These are phyloP conservation scores for Arabis alpina DNA, from an alignment of 345 rosid genomes.

Conservation along the genomic window DNA sequence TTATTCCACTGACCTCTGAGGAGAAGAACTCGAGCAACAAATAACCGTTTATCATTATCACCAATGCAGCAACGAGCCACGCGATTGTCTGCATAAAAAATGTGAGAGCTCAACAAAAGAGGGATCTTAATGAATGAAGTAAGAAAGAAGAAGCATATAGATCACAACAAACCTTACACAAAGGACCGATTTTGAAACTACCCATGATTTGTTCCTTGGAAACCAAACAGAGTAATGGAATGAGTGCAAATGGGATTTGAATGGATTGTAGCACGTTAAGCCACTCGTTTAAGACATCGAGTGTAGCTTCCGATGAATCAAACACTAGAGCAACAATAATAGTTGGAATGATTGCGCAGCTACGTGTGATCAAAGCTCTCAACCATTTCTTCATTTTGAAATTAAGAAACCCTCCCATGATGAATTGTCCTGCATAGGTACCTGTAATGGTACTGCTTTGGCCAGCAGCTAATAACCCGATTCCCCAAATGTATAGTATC, in stretches of 20 bases:
- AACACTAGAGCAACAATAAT: slow-evolving; percentile 79
- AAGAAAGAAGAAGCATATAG: not conserved
- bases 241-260: slow-evolving; percentile 91
- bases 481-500: slow-evolving; percentile 88
- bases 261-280: slow-evolving; percentile 85
- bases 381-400: slow-evolving; percentile 90
- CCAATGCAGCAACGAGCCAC: slow-evolving; percentile 82
- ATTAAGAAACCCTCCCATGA: slow-evolving; percentile 95
- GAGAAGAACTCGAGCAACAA: slow-evolving; percentile 78
- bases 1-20: slow-evolving; percentile 57
- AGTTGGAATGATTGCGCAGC: slow-evolving; percentile 85
- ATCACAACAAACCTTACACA: slow-evolving; percentile 64
- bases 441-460: slow-evolving; percentile 96
- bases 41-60: slow-evolving; percentile 87
- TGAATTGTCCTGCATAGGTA: slow-evolving; percentile 93
- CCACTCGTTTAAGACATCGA: slow-evolving; percentile 87
- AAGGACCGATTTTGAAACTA: slow-evolving; percentile 71
- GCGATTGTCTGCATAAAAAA: slow-evolving; percentile 55
- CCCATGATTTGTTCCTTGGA: slow-evolving; percentile 91
- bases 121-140: not conserved
- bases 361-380: slow-evolving; percentile 88
- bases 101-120: not conserved
- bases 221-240: slow-evolving; percentile 81
- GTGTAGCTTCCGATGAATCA: slow-evolving; percentile 66
- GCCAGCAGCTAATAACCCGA: slow-evolving; percentile 91